Evolutionary conservation across 139 green algal species (phyloP), one percentile per base, ranked within the genome.

Genomic region (Ulvella scutata): DNA sequence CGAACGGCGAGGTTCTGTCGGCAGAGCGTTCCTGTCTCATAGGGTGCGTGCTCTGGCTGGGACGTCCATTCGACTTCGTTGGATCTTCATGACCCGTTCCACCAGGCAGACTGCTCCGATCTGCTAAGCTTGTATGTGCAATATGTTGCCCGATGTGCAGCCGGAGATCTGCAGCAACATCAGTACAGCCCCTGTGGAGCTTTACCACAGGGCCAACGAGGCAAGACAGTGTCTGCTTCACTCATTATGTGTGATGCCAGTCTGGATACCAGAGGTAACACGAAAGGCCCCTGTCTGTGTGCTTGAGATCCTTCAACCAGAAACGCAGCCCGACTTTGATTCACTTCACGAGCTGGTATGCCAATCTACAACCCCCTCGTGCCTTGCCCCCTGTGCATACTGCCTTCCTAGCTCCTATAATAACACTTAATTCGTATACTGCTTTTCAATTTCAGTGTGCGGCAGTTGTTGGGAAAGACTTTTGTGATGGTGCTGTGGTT

Each of bases 141-240:
- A n/a, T n/a, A n/a, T n/a, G n/a, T 26, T 67, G 51, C 31, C 51
- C 7, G 51, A 26, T 26, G 17, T 67, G 51, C 51, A 67, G 51
- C 51, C 51, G 20, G 51, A 67, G 33, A 67, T 67, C 10, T 67
- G 51, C 51, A 67, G 51, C 51, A 67, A 67, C 51, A 67, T 67
- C 20, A 26, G 51, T 10, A 67, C 0, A 9, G 51, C 51, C 0
- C 51, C 51, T 31, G 51, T 67, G 9, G 51, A 67, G 17, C 31
- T 67, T 6, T 67, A 67, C 2, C 51, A 67, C 33, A n/a, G 51
- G 1, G 51, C 33, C 7, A n/a, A 23, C 17, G 51, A 67, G 17
- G 51, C 51, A 34, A 36, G n/a, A 0, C 51, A 67, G 51, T 67
- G 51, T 26, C 51, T 67, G 13, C 31, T 67, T n/a, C 51, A 67